Percentiles rank a stretch among this genome's conserved stretches.
phyloP scores from a whole-genome alignment of 768 basidiomycete species.

The Ramaria sp. region DNA sequence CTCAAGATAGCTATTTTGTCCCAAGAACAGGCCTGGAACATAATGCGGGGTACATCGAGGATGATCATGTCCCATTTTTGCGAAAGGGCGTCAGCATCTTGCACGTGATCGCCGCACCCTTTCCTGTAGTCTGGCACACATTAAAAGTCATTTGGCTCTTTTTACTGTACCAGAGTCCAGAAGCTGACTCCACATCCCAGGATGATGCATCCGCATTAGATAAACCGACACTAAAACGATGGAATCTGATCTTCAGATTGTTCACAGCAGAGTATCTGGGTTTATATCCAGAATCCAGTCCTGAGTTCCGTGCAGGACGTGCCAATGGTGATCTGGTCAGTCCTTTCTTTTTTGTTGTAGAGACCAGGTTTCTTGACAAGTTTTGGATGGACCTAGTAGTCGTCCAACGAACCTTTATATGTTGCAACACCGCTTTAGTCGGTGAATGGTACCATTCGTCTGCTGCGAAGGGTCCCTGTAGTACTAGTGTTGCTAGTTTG shows the following conservation, averaged over 20 bases:
- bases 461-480: too few relatives aligned
- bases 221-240: conserved; percentile 73
- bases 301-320: not conserved
- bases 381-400: not conserved
- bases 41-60: conserved; percentile 58
- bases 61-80: conserved; percentile 92
- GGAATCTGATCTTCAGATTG: conserved; percentile 82
- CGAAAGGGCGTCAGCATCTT: conserved; percentile 73
- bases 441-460: too few relatives aligned
- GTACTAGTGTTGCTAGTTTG: too few relatives aligned
- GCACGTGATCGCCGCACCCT: conserved; percentile 84
- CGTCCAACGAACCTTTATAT: not conserved
- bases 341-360: not conserved
- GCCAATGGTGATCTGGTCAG: conserved; percentile 2
- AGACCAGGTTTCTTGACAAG: not conserved
- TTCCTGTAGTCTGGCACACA: conserved; percentile 86
- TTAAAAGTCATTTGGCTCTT: conserved; percentile 38
- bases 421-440: too few relatives aligned
- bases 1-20: conserved; percentile 50
- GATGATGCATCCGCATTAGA: conserved; percentile 86
- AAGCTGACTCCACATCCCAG: conserved; percentile 26
- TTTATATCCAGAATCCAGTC: conserved; percentile 32
- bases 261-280: conserved; percentile 88
- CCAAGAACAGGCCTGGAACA: conserved; percentile 30
- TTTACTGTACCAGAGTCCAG: not conserved